Evolutionary conservation across 2,329 filamentous ascomycete genomes (phyloP), one percentile per base, ranked within the genome.

Genomic region (Pseudocercospora cruenta): DNA sequence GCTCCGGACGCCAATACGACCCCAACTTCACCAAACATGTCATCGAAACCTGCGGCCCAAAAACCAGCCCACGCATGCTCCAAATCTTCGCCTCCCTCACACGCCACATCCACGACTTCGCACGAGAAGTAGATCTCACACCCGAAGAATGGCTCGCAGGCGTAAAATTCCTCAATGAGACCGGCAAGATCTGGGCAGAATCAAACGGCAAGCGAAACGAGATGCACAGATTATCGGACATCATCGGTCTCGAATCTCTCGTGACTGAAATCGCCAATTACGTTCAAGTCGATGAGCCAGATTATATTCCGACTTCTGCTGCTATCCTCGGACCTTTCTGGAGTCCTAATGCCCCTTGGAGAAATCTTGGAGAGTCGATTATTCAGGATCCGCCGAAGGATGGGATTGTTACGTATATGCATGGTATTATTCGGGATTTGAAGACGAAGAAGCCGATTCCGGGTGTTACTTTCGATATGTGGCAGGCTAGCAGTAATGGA

Each of bases 271-370:
- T 90, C 71, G 86, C 87, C 69, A 86, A 89, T 82, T 87, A 85
- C 76, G 74, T 78, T 39, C 82, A 88, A 77, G 81, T 88, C 75
- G 86, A 87, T 70, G 87, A 90, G 65, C 84, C 85, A 64, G 83
- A 84, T 75, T 80, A 86, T 67, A 82, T 85, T 67, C 89, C 90
- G 55, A 92, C 90, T n/a, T 91, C 89, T 2, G 90, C 89, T 67
- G 86, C 90, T 66, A 93, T 93, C 74, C 88, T 93, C 67, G 90
- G 90, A 1, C 90, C 90, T 70, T 92, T 93, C 84, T 93, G 90
- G 90, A 90, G 87, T 10, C 90, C 90, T 73, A 84, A 69, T 49
- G 88, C 90, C 1, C 90, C 90, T 33, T 91, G 91, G 86, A 87
- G 90, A 54, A 83, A 88, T 43, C 84, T 87, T 71, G 90, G 90